A percentile compares a stretch with the other conserved stretches of the same genome.
Evolutionary conservation across 1,284 basidiomycete species (phyloP).

Genomic region (Pseudozyma sp.): DNA sequence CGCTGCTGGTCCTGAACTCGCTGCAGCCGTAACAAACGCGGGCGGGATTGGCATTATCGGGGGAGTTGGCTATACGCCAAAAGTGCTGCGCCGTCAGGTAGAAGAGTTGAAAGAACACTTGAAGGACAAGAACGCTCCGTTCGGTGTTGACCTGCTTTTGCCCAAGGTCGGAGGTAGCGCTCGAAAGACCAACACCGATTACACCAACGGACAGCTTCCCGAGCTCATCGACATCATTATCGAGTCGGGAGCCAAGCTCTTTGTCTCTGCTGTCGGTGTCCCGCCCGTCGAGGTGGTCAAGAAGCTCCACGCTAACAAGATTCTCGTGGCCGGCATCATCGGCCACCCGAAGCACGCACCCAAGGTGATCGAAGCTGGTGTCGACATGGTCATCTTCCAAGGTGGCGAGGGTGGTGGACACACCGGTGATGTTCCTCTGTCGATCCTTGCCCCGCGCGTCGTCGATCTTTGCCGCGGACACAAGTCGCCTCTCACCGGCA

Average conservation of each 20-base stretch:
- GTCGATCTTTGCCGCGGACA: conserved; percentile 58
- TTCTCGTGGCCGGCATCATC: conserved; percentile 75
- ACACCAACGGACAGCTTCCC: conserved; percentile 56
- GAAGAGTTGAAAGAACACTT: conserved; percentile 51
- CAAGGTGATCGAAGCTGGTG: conserved; percentile 59
- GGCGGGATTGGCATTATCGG: conserved; percentile 64
- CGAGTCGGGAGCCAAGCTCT: conserved; percentile 59
- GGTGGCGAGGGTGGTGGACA: conserved; percentile 65
- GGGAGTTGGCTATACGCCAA: conserved; percentile 60
- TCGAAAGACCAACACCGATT: conserved; percentile 64
- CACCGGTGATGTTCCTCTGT: conserved; percentile 62
- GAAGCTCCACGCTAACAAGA: conserved; percentile 56
- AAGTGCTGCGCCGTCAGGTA: conserved; percentile 40
- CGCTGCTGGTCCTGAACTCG: conserved; percentile 60
- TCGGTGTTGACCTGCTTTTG: conserved; percentile 62
- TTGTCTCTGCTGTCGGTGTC: conserved; percentile 64
- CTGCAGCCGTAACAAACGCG: conserved; percentile 61
- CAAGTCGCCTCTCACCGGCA: conserved; percentile 61
- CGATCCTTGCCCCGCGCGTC: conserved; percentile 57
- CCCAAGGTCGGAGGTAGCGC: conserved; percentile 64
- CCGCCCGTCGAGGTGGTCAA: conserved; percentile 59
- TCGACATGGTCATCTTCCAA: conserved; percentile 65
- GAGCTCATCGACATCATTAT: conserved; percentile 63
- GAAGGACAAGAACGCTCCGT: conserved; percentile 62
- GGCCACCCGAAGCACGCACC: conserved; percentile 70